phyloP scores from a whole-genome alignment of 768 basidiomycete genomes.

The Naganishia friedmannii region DNA sequence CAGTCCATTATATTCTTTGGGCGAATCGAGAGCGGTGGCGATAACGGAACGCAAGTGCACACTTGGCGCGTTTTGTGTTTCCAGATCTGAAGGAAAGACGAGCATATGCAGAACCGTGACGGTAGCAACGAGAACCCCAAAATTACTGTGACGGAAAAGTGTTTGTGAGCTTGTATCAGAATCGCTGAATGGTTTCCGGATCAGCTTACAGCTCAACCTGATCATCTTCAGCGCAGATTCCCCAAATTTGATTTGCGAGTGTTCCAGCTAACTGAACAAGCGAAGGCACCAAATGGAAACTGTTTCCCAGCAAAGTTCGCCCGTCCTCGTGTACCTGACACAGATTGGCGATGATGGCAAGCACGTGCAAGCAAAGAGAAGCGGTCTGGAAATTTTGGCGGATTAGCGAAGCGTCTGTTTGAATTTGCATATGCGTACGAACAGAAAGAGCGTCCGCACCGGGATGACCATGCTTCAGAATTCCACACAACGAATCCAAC shows the following conservation, averaged over 20 bases:
- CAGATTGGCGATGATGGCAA: conserved; percentile 4
- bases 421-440: not conserved
- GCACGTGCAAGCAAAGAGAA: conserved; percentile 2
- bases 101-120: conserved; percentile 36
- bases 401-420: not conserved
- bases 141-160: not conserved
- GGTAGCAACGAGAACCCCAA: conserved; percentile 35
- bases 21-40: conserved; percentile 60
- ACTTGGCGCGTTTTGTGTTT: not conserved
- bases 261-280: conserved; percentile 15
- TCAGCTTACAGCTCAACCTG: conserved; percentile 11
- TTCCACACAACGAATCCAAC: conserved; percentile 5
- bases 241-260: conserved; percentile 13
- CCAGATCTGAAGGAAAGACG: not conserved
- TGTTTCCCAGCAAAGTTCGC: conserved; percentile 18
- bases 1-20: conserved; percentile 63
- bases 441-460: not conserved
- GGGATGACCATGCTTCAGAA: conserved; percentile 11
- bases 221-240: conserved; percentile 12
- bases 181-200: not conserved
- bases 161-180: too few relatives aligned
- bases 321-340: conserved; percentile 13
- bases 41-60: conserved; percentile 12
- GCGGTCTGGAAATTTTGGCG: not conserved
- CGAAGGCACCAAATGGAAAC: conserved; percentile 14